Evolutionary conservation across 164 flowering plant genomes (phyloP), one percentile per base, ranked within the genome.

Genomic region (Liriodendron chinense): DNA sequence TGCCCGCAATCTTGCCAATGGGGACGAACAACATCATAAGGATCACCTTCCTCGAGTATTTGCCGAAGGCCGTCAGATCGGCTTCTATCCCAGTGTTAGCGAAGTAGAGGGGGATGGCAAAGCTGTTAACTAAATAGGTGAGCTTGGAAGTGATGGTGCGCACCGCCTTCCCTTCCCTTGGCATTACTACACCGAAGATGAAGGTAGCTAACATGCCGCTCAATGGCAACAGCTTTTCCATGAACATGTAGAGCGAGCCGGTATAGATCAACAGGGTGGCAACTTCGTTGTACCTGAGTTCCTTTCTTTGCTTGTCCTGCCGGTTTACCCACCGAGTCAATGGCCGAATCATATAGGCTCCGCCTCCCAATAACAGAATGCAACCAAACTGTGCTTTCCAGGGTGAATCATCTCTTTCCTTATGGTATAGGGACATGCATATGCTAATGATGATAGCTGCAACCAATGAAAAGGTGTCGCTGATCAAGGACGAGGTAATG

Each of bases 61-160:
- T 61, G 24, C 16, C 47, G 28, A 85, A 7, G 7, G 34, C 13
- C 0, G 65, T 23, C 0, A 85, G n/a, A 77, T 89, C 79, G 2
- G 85, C 82, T 47, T 84, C 83, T 53, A 91, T 85, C 9, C 96
- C 96, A 1, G 78, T 76, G 77, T 81, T 86, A n/a, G 91, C 96
- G 65, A 91, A 90, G 74, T 88, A 92, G 14, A 90, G 66, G 0
- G 98, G 98, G 14, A 91, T 82, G 5, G 90, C 68, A 48, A 93
- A 85, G 62, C 79, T 86, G 72, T 87, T 77, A 23, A 88, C 81
- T 0, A 83, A 69, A 28, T 82, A 88, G 12, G 76, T 73, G 20
- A 93, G 84, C 63, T 83, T 85, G 25, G 73, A 79, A 75, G 81
- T 4, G 82, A 93, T 69, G 2, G 95, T 88, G 71, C 95, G 77